Evolutionary conservation across 306 rosid genomes (phyloP).

Genomic region (Quercus glauca): DNA sequence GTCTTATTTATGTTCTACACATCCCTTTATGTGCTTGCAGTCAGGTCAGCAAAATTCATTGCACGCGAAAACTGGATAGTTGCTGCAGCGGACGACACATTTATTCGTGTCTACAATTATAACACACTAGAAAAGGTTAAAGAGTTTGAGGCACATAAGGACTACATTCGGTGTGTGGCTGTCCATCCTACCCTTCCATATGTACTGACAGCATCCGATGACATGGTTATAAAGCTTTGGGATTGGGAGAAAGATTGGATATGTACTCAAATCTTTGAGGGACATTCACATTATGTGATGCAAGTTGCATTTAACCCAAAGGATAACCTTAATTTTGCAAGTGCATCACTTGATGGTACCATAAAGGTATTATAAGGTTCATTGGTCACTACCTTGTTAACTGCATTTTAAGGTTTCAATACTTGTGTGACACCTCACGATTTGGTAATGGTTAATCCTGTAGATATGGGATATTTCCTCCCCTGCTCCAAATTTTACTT

Average conservation of each 20-base stretch:
- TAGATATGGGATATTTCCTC: constrained; percentile 99
- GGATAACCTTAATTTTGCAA: constrained; percentile 96
- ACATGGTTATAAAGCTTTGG: constrained; percentile 99
- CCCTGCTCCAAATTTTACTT: constrained; percentile 96
- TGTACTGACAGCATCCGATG: constrained; percentile 96
- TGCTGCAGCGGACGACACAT: constrained; percentile 48
- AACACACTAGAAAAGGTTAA: constrained; percentile 33
- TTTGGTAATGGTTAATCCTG: not conserved
- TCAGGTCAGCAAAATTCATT: constrained; percentile 67
- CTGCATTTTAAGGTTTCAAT: not conserved
- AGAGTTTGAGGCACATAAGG: constrained; percentile 85
- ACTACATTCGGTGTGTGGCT: constrained; percentile 96
- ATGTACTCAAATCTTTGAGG: constrained; percentile 98
- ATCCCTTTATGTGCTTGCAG: constrained; percentile 30
- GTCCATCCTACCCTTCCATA: constrained; percentile 98
- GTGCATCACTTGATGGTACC: constrained; percentile 99
- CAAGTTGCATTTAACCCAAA: constrained; percentile 99
- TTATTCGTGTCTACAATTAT: constrained; percentile 43
- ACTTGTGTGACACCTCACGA: too few relatives aligned
- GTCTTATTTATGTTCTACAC: not conserved
- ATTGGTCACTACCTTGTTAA: not conserved
- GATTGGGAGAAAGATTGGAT: constrained; percentile 99
- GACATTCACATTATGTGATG: constrained; percentile 99
- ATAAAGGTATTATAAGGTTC: constrained; percentile 49
- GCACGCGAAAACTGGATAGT: constrained; percentile 51